A percentile compares a stretch with the other conserved stretches of the same genome.
Conservation (phyloP, 768 basidiomycete genomes). For the Leccinum pellstonianum region DNA sequence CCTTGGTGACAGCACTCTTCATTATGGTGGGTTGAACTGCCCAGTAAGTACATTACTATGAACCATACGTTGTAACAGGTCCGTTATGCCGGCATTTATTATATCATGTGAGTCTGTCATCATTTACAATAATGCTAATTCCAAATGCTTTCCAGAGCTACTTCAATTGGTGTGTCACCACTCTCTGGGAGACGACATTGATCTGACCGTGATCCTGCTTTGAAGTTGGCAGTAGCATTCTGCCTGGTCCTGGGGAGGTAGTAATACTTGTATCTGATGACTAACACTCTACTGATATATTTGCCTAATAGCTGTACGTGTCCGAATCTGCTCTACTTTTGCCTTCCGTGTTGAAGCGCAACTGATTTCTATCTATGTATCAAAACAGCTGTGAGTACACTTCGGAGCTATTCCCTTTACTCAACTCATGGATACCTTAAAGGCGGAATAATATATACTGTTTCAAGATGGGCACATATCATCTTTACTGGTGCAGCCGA, state of each 20-base stretch:
- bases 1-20: neutral
- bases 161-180: neutral
- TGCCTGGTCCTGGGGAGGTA: neutral
- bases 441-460: neutral
- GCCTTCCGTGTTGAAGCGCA: too few relatives aligned
- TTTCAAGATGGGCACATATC: neutral
- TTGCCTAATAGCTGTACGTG: neutral
- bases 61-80: neutral
- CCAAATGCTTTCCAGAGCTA: neutral
- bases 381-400: neutral
- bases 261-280: too few relatives aligned
- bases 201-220: neutral
- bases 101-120: slow-evolving; percentile 1
- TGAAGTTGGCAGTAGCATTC: neutral
- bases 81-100: slow-evolving; percentile 14
- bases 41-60: too few relatives aligned
- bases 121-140: neutral
- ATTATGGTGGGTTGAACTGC: neutral
- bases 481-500: neutral
- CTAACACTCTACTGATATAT: neutral
- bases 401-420: neutral
- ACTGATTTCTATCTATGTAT: neutral
- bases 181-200: neutral
- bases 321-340: neutral
- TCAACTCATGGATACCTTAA: neutral